phyloP scores from a whole-genome alignment of 176 grass and related monocot genomes.

The Aegilops sharonensis region DNA sequence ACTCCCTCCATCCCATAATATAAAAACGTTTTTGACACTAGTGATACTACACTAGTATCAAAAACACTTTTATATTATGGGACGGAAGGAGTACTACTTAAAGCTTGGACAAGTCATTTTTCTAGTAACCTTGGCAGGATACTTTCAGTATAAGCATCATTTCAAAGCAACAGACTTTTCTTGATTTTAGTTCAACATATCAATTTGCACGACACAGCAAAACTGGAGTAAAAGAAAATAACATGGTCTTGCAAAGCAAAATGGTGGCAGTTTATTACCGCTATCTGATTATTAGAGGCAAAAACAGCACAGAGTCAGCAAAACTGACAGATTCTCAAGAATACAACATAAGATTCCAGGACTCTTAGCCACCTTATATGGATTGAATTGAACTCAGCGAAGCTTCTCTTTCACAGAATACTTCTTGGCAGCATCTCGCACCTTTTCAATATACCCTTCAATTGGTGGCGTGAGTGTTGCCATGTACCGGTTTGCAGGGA shows the following conservation, averaged over 20 bases:
- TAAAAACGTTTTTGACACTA: too few relatives aligned
- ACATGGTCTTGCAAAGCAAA: not conserved
- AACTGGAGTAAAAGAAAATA: slow-evolving; percentile 13
- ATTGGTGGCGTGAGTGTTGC: slow-evolving; percentile 85
- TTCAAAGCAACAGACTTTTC: not conserved
- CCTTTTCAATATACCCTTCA: slow-evolving; percentile 79
- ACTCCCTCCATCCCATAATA: too few relatives aligned
- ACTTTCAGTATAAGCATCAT: not conserved
- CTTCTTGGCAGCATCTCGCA: slow-evolving; percentile 67
- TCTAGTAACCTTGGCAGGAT: too few relatives aligned
- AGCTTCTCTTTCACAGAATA: slow-evolving; percentile 64
- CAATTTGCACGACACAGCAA: not conserved
- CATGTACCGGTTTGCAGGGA: slow-evolving; percentile 82
- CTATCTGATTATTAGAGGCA: not conserved
- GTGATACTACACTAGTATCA: too few relatives aligned
- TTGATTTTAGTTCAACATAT: not conserved
- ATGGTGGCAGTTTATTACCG: not conserved
- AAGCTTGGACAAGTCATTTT: too few relatives aligned
- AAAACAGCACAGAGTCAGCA: not conserved
- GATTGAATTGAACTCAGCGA: slow-evolving; percentile 33
- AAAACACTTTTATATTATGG: too few relatives aligned
- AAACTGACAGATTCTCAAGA: not conserved
- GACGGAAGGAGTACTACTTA: too few relatives aligned
- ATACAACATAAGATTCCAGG: not conserved
- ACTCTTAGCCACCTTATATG: not conserved